Percentiles rank a stretch among this genome's conserved stretches.
phyloP scores from a whole-genome alignment of 176 grass and related monocot species.

The Chloris gayana region DNA sequence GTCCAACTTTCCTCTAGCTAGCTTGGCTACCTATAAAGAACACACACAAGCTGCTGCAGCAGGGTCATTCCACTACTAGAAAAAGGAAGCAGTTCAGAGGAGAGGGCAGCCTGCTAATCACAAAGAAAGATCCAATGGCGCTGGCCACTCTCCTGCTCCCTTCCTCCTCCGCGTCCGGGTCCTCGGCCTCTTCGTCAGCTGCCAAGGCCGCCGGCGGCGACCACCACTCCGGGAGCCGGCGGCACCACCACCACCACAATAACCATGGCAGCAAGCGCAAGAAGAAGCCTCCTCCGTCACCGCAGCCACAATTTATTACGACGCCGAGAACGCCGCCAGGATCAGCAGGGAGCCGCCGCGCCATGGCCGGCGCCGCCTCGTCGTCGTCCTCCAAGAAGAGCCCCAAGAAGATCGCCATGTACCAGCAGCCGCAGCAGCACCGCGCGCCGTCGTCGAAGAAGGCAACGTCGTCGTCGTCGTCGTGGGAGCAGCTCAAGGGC shows the following conservation, averaged over 20 bases:
- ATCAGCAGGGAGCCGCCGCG: not conserved
- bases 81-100: not conserved
- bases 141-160: constrained; percentile 59
- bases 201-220: not conserved
- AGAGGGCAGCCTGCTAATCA: not conserved
- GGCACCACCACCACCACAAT: constrained; percentile 29
- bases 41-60: not conserved
- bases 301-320: constrained; percentile 1
- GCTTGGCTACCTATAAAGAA: constrained; percentile 15
- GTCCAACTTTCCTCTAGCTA: constrained; percentile 19
- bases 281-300: constrained; percentile 53
- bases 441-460: constrained; percentile 5
- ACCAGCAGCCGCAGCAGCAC: constrained; percentile 22
- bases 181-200: not conserved
- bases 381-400: not conserved
- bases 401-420: not conserved
- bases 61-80: not conserved
- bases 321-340: constrained; percentile 13
- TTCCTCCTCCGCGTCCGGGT: constrained; percentile 19
- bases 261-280: constrained; percentile 44
- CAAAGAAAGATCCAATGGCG: constrained; percentile 39
- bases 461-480: not conserved
- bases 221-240: constrained; percentile 19
- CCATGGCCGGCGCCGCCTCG: constrained; percentile 2
- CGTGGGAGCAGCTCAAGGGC: constrained; percentile 86